Evolutionary conservation across 176 grass and related monocot genomes (phyloP).

Genomic region (Leersia perrieri): DNA sequence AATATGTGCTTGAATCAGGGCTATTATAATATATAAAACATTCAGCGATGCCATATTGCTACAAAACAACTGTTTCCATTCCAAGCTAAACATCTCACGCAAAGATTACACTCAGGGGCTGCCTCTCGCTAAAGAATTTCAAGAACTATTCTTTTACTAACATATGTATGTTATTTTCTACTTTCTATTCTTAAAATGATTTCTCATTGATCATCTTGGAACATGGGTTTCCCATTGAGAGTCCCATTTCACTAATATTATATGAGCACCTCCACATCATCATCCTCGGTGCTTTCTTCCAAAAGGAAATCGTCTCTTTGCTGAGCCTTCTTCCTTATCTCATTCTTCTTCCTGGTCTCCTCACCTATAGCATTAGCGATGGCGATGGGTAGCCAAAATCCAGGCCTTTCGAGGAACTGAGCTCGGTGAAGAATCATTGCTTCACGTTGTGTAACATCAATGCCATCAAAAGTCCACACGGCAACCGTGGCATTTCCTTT

Average conservation of each 20-base stretch:
- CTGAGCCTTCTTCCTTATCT: slow-evolving; percentile 39
- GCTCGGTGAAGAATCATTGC: slow-evolving; percentile 84
- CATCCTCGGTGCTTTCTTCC: slow-evolving; percentile 26
- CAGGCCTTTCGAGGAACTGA: slow-evolving; percentile 64
- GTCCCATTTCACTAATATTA: background rate
- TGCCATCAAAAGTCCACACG: slow-evolving; percentile 71
- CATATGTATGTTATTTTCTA: background rate
- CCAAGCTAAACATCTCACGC: background rate
- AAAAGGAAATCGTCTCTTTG: slow-evolving; percentile 50
- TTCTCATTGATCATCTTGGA: background rate
- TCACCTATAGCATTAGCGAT: slow-evolving; percentile 74
- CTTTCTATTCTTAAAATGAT: background rate
- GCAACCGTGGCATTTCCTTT: slow-evolving; percentile 66
- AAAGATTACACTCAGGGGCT: background rate
- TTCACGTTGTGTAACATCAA: slow-evolving; percentile 73
- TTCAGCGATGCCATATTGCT: background rate
- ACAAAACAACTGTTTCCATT: background rate
- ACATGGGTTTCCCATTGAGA: background rate
- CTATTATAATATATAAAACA: background rate
- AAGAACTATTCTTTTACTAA: background rate
- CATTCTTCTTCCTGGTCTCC: slow-evolving; percentile 66
- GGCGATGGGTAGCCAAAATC: slow-evolving; percentile 76
- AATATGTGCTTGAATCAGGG: background rate
- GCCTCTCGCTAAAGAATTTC: background rate
- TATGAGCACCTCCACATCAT: background rate